A percentile compares a stretch with the other conserved stretches of the same genome.
phyloP scores from a whole-genome alignment of 1,139 yeast genomes.

The Pichia norvegensis region DNA sequence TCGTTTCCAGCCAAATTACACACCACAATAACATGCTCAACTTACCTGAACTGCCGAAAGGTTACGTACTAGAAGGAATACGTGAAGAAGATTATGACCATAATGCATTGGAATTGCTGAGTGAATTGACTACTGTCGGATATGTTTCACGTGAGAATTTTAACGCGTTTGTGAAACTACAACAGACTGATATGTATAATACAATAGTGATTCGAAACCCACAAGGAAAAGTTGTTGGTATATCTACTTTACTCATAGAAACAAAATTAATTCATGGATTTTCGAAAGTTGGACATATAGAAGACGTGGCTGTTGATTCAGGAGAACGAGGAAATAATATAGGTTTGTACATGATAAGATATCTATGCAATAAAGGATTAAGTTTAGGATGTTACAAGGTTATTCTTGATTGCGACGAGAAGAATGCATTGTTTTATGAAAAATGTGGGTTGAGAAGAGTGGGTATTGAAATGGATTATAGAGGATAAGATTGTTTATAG shows the following conservation, averaged over 20 bases:
- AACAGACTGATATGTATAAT: constrained; percentile 39
- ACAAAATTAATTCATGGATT: constrained; percentile 65
- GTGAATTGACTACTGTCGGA: constrained; percentile 60
- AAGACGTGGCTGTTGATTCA: constrained; percentile 77
- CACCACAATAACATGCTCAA: not conserved
- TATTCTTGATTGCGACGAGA: constrained; percentile 78
- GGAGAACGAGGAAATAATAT: constrained; percentile 77
- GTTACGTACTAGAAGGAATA: constrained; percentile 31
- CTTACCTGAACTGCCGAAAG: constrained; percentile 37
- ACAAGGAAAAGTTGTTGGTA: constrained; percentile 34
- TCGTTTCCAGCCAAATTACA: not conserved
- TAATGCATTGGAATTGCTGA: constrained; percentile 44
- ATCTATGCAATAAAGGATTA: constrained; percentile 54
- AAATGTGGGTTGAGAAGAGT: constrained; percentile 67
- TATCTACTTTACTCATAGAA: constrained; percentile 49
- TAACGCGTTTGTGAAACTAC: constrained; percentile 16
- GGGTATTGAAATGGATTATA: constrained; percentile 64
- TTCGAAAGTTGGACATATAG: constrained; percentile 88
- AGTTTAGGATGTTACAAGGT: constrained; percentile 73
- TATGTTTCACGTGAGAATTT: constrained; percentile 35
- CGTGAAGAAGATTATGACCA: constrained; percentile 23
- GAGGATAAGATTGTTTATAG: constrained; percentile 16
- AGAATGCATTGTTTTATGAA: constrained; percentile 77
- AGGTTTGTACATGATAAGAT: constrained; percentile 60
- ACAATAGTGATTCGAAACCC: constrained; percentile 42